These are phyloP conservation scores for Blastobotrys arbuscula DNA, from an alignment of 1,139 yeast species.

Conservation along the genomic window DNA sequence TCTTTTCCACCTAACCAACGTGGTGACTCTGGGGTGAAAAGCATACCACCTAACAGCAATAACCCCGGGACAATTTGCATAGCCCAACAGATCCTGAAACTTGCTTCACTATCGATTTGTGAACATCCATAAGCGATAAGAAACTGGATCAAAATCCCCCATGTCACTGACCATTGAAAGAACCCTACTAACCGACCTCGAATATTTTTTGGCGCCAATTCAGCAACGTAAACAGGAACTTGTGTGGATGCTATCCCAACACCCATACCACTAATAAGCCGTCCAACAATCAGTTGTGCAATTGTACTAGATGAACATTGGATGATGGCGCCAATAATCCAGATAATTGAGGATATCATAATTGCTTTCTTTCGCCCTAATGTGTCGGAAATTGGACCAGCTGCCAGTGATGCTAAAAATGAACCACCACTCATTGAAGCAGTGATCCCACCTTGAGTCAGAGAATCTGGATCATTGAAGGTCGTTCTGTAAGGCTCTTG, in stretches of 20 bases:
- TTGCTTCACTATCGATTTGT: constrained; percentile 41
- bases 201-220: constrained; percentile 57
- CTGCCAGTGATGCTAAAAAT: constrained; percentile 38
- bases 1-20: constrained; percentile 65
- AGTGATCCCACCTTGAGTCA: constrained; percentile 81
- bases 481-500: constrained; percentile 50
- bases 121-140: constrained; percentile 59
- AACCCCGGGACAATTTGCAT: constrained; percentile 60
- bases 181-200: constrained; percentile 66
- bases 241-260: constrained; percentile 69
- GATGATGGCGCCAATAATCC: constrained; percentile 74
- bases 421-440: constrained; percentile 97
- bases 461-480: constrained; percentile 34
- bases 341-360: constrained; percentile 66
- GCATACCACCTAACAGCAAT: constrained; percentile 43
- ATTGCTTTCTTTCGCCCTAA: constrained; percentile 77
- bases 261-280: constrained; percentile 61
- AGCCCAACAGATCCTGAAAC: constrained; percentile 69
- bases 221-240: constrained; percentile 69
- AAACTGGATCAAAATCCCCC: constrained; percentile 58
- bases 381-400: constrained; percentile 52
- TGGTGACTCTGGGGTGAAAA: constrained; percentile 66
- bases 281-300: constrained; percentile 64
- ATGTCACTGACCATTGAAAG: constrained; percentile 63
- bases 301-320: constrained; percentile 72